Evolutionary conservation across 164 flowering plant species (phyloP).

Genomic region (Litsea cubeba): DNA sequence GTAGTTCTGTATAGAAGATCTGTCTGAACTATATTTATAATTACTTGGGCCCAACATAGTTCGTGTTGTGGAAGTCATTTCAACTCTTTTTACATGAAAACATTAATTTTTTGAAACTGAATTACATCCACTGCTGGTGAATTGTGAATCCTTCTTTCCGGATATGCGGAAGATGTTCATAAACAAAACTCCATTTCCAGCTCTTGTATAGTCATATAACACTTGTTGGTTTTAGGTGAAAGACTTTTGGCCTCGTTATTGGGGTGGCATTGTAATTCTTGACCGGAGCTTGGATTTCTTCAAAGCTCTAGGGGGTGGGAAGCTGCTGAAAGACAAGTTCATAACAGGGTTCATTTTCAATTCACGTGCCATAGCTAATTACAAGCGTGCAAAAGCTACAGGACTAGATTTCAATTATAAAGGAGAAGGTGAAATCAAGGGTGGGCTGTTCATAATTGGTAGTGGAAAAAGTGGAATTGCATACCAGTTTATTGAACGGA

Average conservation of each 20-base stretch:
- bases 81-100: not conserved
- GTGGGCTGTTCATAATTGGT: slow-evolving; percentile 66
- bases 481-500: slow-evolving; percentile 77
- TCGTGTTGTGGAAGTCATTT: not conserved
- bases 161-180: not conserved
- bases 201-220: not conserved
- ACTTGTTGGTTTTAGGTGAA: slow-evolving; percentile 37
- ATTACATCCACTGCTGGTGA: not conserved
- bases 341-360: slow-evolving; percentile 67
- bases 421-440: slow-evolving; percentile 78
- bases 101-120: not conserved
- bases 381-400: slow-evolving; percentile 65
- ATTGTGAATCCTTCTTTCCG: not conserved
- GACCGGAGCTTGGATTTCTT: slow-evolving; percentile 54
- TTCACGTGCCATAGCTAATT: slow-evolving; percentile 64
- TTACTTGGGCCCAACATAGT: not conserved
- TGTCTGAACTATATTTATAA: not conserved
- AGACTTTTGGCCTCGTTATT: slow-evolving; percentile 83
- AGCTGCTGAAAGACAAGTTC: slow-evolving; percentile 64
- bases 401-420: slow-evolving; percentile 45
- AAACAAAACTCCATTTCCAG: not conserved
- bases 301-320: slow-evolving; percentile 80
- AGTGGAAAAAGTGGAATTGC: slow-evolving; percentile 69
- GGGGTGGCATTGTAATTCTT: slow-evolving; percentile 63
- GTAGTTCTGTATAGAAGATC: not conserved